phyloP scores from a whole-genome alignment of 805 yeast species.

The Priceomyces fermenticarens region DNA sequence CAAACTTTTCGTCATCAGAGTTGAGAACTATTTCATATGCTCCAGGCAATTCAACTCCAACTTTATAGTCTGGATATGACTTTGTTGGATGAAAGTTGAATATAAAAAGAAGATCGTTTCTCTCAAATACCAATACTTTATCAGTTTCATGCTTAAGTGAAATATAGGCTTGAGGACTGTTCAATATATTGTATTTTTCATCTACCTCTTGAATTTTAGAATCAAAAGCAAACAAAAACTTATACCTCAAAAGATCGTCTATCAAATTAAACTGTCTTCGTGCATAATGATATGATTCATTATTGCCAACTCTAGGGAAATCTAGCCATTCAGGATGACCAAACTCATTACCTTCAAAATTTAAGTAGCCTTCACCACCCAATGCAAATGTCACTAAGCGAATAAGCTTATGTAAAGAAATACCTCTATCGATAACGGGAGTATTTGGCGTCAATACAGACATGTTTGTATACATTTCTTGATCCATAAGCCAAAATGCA shows the following conservation, averaged over 20 bases:
- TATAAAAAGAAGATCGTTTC: conserved; percentile 78
- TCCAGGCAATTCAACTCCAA: conserved; percentile 86
- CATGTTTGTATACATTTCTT: conserved; percentile 97
- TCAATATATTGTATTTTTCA: conserved; percentile 65
- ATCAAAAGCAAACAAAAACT: conserved; percentile 78
- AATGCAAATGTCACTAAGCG: conserved; percentile 80
- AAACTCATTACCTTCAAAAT: conserved; percentile 96
- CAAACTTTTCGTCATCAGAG: conserved; percentile 67
- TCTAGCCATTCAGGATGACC: conserved; percentile 99
- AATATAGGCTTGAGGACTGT: conserved; percentile 70
- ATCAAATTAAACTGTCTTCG: conserved; percentile 90
- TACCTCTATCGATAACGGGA: conserved; percentile 81
- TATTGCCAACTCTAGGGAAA: conserved; percentile 89
- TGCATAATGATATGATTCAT: conserved; percentile 87
- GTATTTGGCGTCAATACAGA: conserved; percentile 69
- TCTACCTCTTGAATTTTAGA: conserved; percentile 79
- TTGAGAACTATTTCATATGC: conserved; percentile 70
- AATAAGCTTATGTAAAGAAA: conserved; percentile 87
- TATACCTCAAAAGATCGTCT: conserved; percentile 78
- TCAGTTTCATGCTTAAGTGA: conserved; percentile 87
- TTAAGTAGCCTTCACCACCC: conserved; percentile 97
- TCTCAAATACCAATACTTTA: conserved; percentile 84
- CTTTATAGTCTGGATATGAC: conserved; percentile 80
- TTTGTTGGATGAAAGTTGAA: conserved; percentile 89
- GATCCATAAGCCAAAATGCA: conserved; percentile 98